Evolutionary conservation across 2,329 filamentous ascomycete genomes (phyloP).

Genomic region (Podosphaera fusca): DNA sequence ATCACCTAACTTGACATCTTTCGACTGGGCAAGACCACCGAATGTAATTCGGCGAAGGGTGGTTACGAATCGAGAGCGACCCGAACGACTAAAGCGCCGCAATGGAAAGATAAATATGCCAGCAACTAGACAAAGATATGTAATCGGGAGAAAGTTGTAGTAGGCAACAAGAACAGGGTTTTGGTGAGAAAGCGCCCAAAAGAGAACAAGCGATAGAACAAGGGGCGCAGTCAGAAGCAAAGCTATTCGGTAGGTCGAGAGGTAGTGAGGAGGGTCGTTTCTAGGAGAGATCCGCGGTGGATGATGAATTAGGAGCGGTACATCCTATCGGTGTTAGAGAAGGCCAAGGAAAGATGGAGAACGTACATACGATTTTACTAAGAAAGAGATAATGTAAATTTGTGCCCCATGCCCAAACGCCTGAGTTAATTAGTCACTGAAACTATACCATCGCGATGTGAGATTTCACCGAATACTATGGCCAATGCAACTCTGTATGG

Average conservation of each 20-base stretch:
- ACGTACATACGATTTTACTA: constrained; percentile 41
- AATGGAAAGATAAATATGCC: constrained; percentile 52
- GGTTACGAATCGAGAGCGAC: constrained; percentile 51
- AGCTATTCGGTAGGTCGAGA: constrained; percentile 69
- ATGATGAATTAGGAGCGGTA: constrained; percentile 69
- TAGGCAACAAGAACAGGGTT: constrained; percentile 43
- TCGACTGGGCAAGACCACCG: constrained; percentile 64
- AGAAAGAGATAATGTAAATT: constrained; percentile 73
- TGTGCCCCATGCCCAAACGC: constrained; percentile 83
- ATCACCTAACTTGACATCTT: constrained; percentile 87
- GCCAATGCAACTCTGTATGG: constrained; percentile 78
- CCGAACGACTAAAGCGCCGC: constrained; percentile 42
- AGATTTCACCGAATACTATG: constrained; percentile 48
- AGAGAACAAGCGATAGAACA: constrained; percentile 46
- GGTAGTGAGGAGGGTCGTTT: constrained; percentile 50
- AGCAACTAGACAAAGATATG: constrained; percentile 52
- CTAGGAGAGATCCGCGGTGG: constrained; percentile 43
- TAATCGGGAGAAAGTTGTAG: constrained; percentile 71
- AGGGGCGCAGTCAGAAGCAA: constrained; percentile 52
- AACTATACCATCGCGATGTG: no score
- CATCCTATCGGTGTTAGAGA: constrained; percentile 29
- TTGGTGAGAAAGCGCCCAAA: constrained; percentile 63
- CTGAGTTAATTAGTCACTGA: constrained; percentile 21
- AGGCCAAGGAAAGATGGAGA: constrained; percentile 2
- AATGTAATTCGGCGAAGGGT: constrained; percentile 59